Conservation (phyloP, 2,329 filamentous ascomycete genomes). For the Colletotrichum sp. region DNA sequence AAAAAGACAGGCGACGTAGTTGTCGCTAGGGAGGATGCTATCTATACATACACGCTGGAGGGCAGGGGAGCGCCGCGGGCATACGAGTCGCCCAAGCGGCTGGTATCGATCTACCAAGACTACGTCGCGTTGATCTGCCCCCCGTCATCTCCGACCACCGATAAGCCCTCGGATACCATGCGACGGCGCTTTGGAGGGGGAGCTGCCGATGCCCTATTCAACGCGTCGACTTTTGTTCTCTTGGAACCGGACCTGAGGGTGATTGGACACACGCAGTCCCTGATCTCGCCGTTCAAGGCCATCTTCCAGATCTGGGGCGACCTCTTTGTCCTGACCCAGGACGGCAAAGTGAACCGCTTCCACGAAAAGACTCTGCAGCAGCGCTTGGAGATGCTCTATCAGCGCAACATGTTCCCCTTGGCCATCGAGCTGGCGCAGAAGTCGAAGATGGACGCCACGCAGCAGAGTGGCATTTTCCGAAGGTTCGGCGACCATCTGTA, state of each 20-base stretch:
- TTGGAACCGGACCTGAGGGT: slow-evolving; percentile 92
- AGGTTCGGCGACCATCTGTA: slow-evolving; percentile 95
- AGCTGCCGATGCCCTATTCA: slow-evolving; percentile 79
- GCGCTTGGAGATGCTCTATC: slow-evolving; percentile 90
- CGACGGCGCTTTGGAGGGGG: slow-evolving; percentile 72
- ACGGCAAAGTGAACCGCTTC: slow-evolving; percentile 91
- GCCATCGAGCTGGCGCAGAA: slow-evolving; percentile 95
- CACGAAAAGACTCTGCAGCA: slow-evolving; percentile 91
- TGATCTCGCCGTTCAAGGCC: slow-evolving; percentile 79
- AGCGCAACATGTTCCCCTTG: slow-evolving; percentile 88
- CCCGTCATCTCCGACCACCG: slow-evolving; percentile 58
- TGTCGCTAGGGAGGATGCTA: slow-evolving; percentile 91
- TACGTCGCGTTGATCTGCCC: slow-evolving; percentile 90
- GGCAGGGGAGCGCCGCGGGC: slow-evolving; percentile 88
- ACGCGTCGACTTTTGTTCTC: slow-evolving; percentile 85
- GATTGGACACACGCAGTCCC: slow-evolving; percentile 85
- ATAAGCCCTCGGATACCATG: slow-evolving; percentile 63
- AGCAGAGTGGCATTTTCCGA: slow-evolving; percentile 91
- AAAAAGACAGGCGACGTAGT: slow-evolving; percentile 81
- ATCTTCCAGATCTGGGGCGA: slow-evolving; percentile 91
- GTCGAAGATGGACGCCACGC: slow-evolving; percentile 76
- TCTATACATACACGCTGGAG: slow-evolving; percentile 89
- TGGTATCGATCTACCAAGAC: slow-evolving; percentile 79
- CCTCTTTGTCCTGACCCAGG: slow-evolving; percentile 85
- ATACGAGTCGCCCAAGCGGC: slow-evolving; percentile 88